phyloP scores from a whole-genome alignment of 129 eudicot species.

The Glebionis coronaria region DNA sequence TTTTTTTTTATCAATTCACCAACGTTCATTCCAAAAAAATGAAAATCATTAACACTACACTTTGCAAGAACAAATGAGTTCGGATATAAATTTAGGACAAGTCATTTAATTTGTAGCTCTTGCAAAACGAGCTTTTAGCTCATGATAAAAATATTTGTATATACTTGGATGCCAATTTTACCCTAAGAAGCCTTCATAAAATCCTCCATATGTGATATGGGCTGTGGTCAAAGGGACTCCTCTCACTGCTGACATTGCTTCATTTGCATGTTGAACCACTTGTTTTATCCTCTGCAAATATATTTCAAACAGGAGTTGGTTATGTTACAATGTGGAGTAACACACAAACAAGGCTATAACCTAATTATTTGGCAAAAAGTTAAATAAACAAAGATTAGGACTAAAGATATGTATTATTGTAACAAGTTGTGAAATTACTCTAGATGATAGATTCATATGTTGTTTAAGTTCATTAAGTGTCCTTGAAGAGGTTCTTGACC shows the following conservation, averaged over 20 bases:
- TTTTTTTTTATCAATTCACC: neutral
- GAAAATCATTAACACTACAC: neutral
- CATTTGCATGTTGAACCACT: conserved; percentile 66
- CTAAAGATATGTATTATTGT: neutral
- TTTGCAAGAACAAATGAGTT: conserved; percentile 24
- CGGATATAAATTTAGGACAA: too few species aligned
- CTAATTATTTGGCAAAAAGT: neutral
- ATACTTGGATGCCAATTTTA: conserved; percentile 15
- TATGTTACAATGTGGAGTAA: neutral
- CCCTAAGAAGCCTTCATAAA: conserved; percentile 51
- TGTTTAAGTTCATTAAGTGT: too few species aligned
- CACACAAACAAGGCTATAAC: neutral
- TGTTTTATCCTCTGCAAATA: conserved; percentile 65
- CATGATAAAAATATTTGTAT: neutral
- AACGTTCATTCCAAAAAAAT: neutral
- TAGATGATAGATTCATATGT: too few species aligned
- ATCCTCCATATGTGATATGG: conserved; percentile 79
- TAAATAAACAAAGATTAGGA: neutral
- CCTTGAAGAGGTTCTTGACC: neutral
- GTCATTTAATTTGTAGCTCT: too few species aligned
- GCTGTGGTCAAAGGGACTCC: conserved; percentile 76
- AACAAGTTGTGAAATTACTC: neutral
- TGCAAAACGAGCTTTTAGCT: too few species aligned
- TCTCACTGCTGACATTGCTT: conserved; percentile 66
- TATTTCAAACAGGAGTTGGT: neutral